phyloP scores from a whole-genome alignment of 139 green algal species.

The Chlamydomonas incerta region DNA sequence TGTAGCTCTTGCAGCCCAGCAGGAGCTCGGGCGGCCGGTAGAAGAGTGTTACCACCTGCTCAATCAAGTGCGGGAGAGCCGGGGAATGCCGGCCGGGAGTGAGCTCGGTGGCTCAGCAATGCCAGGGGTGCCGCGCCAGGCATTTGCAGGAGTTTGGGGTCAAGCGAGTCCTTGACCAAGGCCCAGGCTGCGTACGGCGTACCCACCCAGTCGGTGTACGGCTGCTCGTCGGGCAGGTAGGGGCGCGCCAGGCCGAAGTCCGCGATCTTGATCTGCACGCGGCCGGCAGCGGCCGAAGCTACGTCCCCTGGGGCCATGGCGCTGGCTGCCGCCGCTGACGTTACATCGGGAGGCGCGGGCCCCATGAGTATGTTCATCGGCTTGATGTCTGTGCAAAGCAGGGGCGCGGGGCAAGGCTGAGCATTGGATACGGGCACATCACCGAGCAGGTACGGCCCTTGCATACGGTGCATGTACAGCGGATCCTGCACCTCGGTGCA shows the following conservation, averaged over 20 bases:
- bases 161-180: too few species aligned
- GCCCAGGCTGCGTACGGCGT: too few species aligned
- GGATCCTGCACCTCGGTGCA: slow-evolving; percentile 78
- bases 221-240: slow-evolving; percentile 59
- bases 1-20: slow-evolving; percentile 90
- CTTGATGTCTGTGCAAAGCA: slow-evolving; percentile 94
- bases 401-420: too few species aligned
- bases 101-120: too few species aligned
- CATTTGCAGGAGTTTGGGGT: too few species aligned
- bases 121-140: too few species aligned
- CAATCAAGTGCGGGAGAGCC: too few species aligned
- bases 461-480: too few species aligned
- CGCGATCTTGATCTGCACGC: slow-evolving; percentile 87
- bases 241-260: slow-evolving; percentile 96
- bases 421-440: too few species aligned
- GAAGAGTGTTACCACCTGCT: slow-evolving; percentile 97
- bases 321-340: neutral
- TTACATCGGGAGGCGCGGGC: neutral
- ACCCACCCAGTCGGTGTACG: slow-evolving; percentile 40
- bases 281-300: neutral
- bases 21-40: slow-evolving; percentile 98
- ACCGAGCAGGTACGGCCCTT: too few species aligned
- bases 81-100: too few species aligned
- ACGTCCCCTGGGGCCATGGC: neutral
- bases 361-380: slow-evolving; percentile 98